Evolutionary conservation across 75 land plant genomes (phyloP).

Genomic region (Cupressus sempervirens): DNA sequence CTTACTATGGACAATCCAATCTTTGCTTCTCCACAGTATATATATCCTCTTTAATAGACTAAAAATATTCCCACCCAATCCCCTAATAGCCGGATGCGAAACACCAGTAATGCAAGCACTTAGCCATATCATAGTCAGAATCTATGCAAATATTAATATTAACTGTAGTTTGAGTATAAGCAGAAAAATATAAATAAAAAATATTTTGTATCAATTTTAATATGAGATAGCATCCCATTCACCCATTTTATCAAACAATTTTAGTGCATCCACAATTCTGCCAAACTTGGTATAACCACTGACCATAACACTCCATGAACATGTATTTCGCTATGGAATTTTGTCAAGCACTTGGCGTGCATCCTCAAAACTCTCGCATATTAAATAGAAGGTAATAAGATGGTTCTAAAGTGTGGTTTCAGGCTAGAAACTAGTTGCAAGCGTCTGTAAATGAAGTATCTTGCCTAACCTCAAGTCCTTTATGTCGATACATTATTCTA

Average conservation of each 20-base stretch:
- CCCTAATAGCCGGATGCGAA: too few species aligned
- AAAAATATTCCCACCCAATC: conserved; percentile 48
- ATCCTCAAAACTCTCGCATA: conserved; percentile 15
- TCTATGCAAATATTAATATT: too few species aligned
- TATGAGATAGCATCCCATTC: conserved; percentile 1
- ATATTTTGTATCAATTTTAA: too few species aligned
- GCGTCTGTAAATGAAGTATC: neutral
- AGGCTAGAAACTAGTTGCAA: neutral
- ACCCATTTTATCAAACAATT: conserved; percentile 6
- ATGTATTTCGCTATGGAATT: conserved; percentile 19
- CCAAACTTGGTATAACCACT: conserved; percentile 14
- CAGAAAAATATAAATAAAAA: too few species aligned
- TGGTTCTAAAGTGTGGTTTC: neutral
- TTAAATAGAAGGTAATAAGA: conserved; percentile 14
- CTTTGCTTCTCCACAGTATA: conserved; percentile 69
- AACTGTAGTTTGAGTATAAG: too few species aligned
- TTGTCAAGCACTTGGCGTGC: conserved; percentile 29
- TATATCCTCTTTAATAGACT: conserved; percentile 87
- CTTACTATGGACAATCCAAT: conserved; percentile 64
- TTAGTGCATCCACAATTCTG: neutral
- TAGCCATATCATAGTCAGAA: too few species aligned
- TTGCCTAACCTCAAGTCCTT: neutral
- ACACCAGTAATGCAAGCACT: too few species aligned
- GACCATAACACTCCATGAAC: conserved; percentile 44
- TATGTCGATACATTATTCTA: neutral